A percentile compares a stretch with the other conserved stretches of the same genome.
These are phyloP conservation scores for Diaporthe sp. DNA, from an alignment of 2,329 filamentous ascomycete species.

Conservation along the genomic window DNA sequence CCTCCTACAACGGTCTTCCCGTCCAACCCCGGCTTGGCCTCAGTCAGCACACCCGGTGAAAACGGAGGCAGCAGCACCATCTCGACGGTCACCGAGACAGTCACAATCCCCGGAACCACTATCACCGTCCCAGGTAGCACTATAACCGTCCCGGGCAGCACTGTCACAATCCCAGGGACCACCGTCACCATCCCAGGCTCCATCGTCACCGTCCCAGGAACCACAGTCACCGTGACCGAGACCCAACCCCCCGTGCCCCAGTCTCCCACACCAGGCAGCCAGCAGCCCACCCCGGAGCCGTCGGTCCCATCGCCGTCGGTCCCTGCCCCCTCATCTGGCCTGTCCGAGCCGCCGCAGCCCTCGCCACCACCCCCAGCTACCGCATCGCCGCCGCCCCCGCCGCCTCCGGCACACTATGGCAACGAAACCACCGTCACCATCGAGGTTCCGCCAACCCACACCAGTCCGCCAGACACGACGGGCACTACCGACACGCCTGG, in stretches of 20 bases:
- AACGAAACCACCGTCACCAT: not conserved
- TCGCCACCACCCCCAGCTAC: not conserved
- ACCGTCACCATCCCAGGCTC: constrained; percentile 8
- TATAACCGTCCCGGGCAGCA: not conserved
- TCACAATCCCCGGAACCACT: not conserved
- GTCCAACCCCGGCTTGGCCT: not conserved
- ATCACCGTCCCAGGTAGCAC: constrained; percentile 15
- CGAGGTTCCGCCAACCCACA: not conserved
- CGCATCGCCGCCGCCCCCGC: not conserved
- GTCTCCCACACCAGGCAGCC: not conserved
- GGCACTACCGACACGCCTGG: not conserved
- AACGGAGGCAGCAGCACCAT: not conserved
- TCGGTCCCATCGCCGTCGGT: not conserved
- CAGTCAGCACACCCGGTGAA: not conserved
- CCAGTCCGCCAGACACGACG: not conserved
- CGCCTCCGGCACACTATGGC: not conserved
- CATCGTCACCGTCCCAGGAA: constrained; percentile 2
- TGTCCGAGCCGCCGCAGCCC: constrained; percentile 5
- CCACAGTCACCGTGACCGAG: constrained; percentile 7
- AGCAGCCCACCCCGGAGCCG: constrained; percentile 11
- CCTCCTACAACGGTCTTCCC: constrained; percentile 7
- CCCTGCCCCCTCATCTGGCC: not conserved
- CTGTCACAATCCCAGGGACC: constrained; percentile 2
- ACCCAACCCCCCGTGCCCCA: constrained; percentile 1
- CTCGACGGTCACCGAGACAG: constrained; percentile 6